Percentiles rank a stretch among this genome's conserved stretches.
Evolutionary conservation across 2,329 filamentous ascomycete species (phyloP).

Genomic region (Allantophomopsis lycopodina): DNA sequence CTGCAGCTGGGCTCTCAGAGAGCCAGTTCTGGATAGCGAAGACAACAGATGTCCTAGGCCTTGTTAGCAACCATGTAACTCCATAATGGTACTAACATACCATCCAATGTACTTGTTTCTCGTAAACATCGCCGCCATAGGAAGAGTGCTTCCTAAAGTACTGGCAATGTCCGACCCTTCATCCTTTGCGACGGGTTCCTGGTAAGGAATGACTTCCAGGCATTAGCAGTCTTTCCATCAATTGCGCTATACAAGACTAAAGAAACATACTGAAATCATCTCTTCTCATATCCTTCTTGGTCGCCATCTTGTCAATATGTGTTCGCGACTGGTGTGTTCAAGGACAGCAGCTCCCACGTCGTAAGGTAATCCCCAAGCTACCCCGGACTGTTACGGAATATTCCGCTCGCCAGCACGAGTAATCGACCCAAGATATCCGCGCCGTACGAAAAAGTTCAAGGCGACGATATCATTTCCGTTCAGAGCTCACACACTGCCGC

Average conservation of each 20-base stretch:
- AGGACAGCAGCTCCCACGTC: no score
- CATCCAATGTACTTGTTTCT: slow-evolving; percentile 70
- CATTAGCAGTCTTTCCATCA: slow-evolving; percentile 3
- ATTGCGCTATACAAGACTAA: slow-evolving; percentile 5
- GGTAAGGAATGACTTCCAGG: slow-evolving; percentile 69
- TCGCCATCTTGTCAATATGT: slow-evolving; percentile 33
- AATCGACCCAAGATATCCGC: no score
- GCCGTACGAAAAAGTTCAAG: no score
- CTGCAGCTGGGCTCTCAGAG: slow-evolving; percentile 57
- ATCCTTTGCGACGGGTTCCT: slow-evolving; percentile 56
- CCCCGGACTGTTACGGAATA: no score
- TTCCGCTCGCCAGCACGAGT: no score
- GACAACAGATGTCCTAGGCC: slow-evolving; percentile 52
- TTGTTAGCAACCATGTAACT: neutral
- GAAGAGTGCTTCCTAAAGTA: slow-evolving; percentile 63
- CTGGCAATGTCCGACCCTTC: slow-evolving; percentile 56
- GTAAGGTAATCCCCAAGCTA: no score
- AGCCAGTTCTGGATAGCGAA: slow-evolving; percentile 68
- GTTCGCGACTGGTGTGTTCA: no score
- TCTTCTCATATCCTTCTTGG: slow-evolving; percentile 65
- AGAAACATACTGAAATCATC: slow-evolving; percentile 51
- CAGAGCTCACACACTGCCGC: neutral
- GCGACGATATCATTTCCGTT: no score
- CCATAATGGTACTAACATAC: slow-evolving; percentile 22
- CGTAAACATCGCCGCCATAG: slow-evolving; percentile 93